Base-by-base conservation (phyloP, 2,329 filamentous ascomycete genomes). In the Cryphonectria parasitica region DNA sequence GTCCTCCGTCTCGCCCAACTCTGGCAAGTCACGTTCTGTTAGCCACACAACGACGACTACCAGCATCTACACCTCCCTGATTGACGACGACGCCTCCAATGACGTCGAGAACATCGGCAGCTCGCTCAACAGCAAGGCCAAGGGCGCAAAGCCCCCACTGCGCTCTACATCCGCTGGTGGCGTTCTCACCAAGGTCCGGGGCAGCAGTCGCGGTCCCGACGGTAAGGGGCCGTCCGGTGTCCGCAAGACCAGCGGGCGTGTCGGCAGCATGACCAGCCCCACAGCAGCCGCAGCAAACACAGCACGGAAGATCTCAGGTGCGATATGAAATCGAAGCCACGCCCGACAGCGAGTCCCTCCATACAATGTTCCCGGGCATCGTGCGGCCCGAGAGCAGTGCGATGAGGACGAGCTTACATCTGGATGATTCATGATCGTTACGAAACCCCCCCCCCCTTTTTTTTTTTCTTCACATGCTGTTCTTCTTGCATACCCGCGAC, bases 1-100 rank as follows among this genome's bases (percentile, higher is more conserved):
- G 82, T 83, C 83, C 54, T 91, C 87, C 28, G 88, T 87, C 74
- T 91, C 87, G 68, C 92, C 86, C 45, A 87, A 83, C 71, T 86
- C 79, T 65, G 88, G 90, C 70, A 91, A 90, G 82, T 82, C 85
- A 68, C 87, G 93, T 64, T 92, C 93, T 0, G 87, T 92, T 69
- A 94, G 92, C 79, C 92, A 94, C 79, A 91, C 89, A 4, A 91
- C 90, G 3, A 92, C 90, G 3, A 90, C 92, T 17, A 92, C 91
- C 0, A 90, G 91, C 2, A 90, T 89, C 71, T 90, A 90, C 76
- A 84, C 85, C 49, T 66, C 69, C 5, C 81, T 87, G 34, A 86
- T 91, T 69, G 89, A 92, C 76, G 91, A 92, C 74, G 89, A 91
- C 75, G 86, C 89, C 17, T 90, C 89, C 28, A 88, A 91, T 72